Evolutionary conservation across 306 rosid genomes (phyloP).

Genomic region (Morella rubra): DNA sequence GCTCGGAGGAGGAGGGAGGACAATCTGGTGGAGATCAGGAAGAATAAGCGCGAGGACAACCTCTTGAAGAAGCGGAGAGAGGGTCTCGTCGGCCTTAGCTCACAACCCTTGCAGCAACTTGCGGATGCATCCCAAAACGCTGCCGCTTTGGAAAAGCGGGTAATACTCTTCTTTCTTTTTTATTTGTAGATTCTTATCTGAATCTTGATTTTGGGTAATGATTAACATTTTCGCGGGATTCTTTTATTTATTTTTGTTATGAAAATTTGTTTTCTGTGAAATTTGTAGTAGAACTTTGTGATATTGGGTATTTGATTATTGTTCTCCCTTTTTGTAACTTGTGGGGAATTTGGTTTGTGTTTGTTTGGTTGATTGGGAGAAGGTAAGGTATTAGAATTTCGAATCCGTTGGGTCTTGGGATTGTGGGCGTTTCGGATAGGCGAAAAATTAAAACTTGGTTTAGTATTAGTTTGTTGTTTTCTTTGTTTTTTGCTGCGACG

Average conservation of each 20-base stretch:
- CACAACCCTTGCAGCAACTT: conserved; percentile 38
- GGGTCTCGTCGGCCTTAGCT: conserved; percentile 38
- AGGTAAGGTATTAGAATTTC: neutral
- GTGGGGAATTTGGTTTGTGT: neutral
- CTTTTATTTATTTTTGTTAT: neutral
- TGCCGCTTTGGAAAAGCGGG: conserved; percentile 42
- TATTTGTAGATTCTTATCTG: neutral
- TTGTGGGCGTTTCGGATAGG: neutral
- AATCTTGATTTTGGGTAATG: neutral
- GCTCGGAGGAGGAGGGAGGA: conserved; percentile 65
- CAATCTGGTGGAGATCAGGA: conserved; percentile 63
- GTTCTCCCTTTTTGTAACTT: neutral
- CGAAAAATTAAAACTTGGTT: neutral
- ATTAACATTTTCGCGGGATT: neutral
- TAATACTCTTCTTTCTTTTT: neutral
- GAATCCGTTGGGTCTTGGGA: neutral
- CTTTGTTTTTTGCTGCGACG: neutral
- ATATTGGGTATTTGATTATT: neutral
- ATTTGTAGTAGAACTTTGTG: neutral
- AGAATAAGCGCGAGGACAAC: conserved; percentile 60
- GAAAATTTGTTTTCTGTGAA: neutral
- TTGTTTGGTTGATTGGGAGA: conserved; percentile 6
- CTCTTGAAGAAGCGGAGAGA: conserved; percentile 63
- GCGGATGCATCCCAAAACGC: conserved; percentile 41
- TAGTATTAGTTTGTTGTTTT: neutral